Conservation (phyloP, 1,139 yeast species). For the Candida freyschussii region DNA sequence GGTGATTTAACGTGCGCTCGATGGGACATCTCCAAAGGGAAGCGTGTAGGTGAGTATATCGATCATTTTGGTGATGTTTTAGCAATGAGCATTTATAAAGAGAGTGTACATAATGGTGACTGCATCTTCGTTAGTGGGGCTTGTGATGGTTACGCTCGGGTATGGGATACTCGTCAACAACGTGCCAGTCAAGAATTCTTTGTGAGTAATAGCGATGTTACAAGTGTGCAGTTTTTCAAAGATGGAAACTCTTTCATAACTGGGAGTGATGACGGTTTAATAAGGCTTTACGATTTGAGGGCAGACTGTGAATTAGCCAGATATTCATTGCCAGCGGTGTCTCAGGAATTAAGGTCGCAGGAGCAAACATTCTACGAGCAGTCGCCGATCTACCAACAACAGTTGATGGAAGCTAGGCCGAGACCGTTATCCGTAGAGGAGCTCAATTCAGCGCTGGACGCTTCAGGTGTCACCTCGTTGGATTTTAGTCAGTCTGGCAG, state of each 20-base stretch:
- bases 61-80: constrained; percentile 84
- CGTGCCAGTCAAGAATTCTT: constrained; percentile 52
- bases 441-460: constrained; percentile 39
- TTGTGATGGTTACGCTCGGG: constrained; percentile 64
- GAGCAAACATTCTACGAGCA: constrained; percentile 9
- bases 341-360: constrained; percentile 8
- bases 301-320: constrained; percentile 65
- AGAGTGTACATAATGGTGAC: constrained; percentile 18
- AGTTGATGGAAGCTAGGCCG: constrained; percentile 3
- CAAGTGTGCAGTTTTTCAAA: constrained; percentile 61
- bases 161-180: constrained; percentile 62
- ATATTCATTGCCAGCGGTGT: constrained; percentile 39
- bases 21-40: constrained; percentile 74
- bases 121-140: constrained; percentile 63
- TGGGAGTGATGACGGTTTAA: constrained; percentile 77
- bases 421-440: constrained; percentile 16
- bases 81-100: constrained; percentile 37
- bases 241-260: constrained; percentile 62
- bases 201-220: constrained; percentile 64
- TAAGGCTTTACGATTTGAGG: constrained; percentile 72
- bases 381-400: constrained; percentile 8
- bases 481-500: constrained; percentile 78
- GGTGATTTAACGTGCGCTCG: constrained; percentile 79
- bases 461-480: constrained; percentile 62
- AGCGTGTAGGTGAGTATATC: constrained; percentile 49